Conservation (phyloP, 345 rosid genomes). For the Ceriops decandra region DNA sequence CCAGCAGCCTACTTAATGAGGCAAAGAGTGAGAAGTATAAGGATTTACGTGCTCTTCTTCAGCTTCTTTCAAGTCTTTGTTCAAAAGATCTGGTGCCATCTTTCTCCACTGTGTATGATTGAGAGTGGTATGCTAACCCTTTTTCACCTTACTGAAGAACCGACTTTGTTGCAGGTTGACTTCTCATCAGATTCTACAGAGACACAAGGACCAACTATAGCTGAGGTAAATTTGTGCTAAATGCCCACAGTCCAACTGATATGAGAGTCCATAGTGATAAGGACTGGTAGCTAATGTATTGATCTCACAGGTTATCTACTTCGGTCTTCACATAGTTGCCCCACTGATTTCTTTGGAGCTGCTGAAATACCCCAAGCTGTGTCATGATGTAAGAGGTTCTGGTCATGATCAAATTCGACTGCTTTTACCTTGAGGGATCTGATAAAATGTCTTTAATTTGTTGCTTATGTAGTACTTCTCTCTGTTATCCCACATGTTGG, state of each 20-base stretch:
- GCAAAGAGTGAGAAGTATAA: slow-evolving; percentile 80
- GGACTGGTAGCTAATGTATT: slow-evolving; percentile 29
- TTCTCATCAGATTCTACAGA: slow-evolving; percentile 82
- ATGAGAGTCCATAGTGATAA: slow-evolving; percentile 9
- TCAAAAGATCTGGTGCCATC: slow-evolving; percentile 82
- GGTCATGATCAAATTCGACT: neutral
- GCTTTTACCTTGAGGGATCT: slow-evolving; percentile 13
- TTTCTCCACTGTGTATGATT: neutral
- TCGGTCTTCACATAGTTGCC: slow-evolving; percentile 83
- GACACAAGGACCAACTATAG: slow-evolving; percentile 61
- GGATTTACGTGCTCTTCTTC: slow-evolving; percentile 95
- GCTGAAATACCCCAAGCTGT: slow-evolving; percentile 96
- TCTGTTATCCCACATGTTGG: slow-evolving; percentile 81
- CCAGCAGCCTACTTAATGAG: slow-evolving; percentile 78
- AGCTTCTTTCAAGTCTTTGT: slow-evolving; percentile 87
- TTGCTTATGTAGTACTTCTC: slow-evolving; percentile 65
- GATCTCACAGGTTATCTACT: slow-evolving; percentile 78
- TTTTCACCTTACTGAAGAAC: slow-evolving; percentile 5
- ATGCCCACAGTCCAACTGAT: slow-evolving; percentile 3
- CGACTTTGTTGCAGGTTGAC: slow-evolving; percentile 55
- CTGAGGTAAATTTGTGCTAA: slow-evolving; percentile 57
- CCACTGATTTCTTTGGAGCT: slow-evolving; percentile 88
- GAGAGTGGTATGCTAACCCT: neutral
- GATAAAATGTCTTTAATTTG: slow-evolving; percentile 20
- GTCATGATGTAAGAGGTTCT: slow-evolving; percentile 73